Evolutionary conservation across 768 basidiomycete species (phyloP).

Genomic region (Pleurotus pulmonarius): DNA sequence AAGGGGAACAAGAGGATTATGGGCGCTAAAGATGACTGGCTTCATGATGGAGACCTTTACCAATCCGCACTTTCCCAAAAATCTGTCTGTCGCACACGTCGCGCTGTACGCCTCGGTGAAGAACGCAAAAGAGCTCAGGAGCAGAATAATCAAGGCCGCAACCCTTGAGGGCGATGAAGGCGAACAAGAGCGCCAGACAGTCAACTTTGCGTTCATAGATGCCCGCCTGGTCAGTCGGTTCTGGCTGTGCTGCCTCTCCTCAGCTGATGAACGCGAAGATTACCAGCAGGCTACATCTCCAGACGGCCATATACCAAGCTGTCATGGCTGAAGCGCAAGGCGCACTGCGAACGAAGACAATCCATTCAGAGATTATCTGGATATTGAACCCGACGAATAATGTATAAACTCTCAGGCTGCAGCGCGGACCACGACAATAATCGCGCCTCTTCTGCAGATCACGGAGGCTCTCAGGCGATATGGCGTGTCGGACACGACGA

Average conservation of each 20-base stretch:
- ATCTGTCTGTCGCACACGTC: slow-evolving; percentile 44
- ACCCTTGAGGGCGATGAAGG: slow-evolving; percentile 55
- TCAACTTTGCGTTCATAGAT: slow-evolving; percentile 92
- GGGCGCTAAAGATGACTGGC: not conserved
- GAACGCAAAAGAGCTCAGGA: slow-evolving; percentile 58
- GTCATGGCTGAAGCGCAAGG: slow-evolving; percentile 62
- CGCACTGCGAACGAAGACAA: slow-evolving; percentile 72
- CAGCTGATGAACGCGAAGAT: slow-evolving; percentile 45
- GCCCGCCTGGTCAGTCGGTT: slow-evolving; percentile 63
- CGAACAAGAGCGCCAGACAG: slow-evolving; percentile 63
- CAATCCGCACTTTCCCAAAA: slow-evolving; percentile 48
- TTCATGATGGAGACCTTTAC: slow-evolving; percentile 48
- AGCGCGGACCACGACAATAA: not conserved
- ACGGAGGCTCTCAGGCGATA: slow-evolving; percentile 84
- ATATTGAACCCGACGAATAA: slow-evolving; percentile 84
- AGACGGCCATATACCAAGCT: slow-evolving; percentile 82
- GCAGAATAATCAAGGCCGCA: slow-evolving; percentile 70
- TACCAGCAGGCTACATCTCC: slow-evolving; percentile 73
- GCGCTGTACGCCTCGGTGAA: slow-evolving; percentile 65
- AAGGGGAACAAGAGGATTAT: not conserved
- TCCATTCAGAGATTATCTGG: slow-evolving; percentile 92
- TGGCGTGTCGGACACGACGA: slow-evolving; percentile 69
- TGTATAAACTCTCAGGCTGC: slow-evolving; percentile 28
- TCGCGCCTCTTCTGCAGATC: slow-evolving; percentile 48
- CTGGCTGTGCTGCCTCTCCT: slow-evolving; percentile 5